phyloP scores from a whole-genome alignment of 306 rosid species.

The Quercus bicolor region DNA sequence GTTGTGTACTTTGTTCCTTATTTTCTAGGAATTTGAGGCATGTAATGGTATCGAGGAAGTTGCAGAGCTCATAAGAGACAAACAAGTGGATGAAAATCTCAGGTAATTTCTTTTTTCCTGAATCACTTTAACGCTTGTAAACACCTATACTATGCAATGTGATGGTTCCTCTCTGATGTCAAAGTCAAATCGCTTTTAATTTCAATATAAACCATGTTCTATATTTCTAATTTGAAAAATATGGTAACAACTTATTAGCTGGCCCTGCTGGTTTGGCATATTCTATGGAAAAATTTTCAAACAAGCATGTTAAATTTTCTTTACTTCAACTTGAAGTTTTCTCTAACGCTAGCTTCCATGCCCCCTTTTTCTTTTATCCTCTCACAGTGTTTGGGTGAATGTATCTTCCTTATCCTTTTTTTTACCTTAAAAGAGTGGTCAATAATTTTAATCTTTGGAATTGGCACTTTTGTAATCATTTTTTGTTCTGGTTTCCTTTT shows the following conservation, averaged over 20 bases:
- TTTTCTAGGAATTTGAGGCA: slow-evolving; percentile 71
- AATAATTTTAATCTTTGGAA: neutral
- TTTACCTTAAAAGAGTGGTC: neutral
- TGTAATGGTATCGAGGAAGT: slow-evolving; percentile 80
- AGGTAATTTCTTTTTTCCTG: slow-evolving; percentile 43
- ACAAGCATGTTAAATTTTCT: neutral
- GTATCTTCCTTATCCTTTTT: neutral
- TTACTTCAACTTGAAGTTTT: slow-evolving; percentile 6
- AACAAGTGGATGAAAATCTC: slow-evolving; percentile 84
- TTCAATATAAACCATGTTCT: slow-evolving; percentile 1
- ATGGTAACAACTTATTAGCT: neutral
- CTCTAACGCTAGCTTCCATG: neutral
- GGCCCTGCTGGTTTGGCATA: slow-evolving; percentile 12
- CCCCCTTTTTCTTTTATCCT: neutral
- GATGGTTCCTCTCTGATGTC: neutral
- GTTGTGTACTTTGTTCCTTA: slow-evolving; percentile 3
- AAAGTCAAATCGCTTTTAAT: neutral
- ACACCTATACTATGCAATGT: neutral
- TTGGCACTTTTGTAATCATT: neutral
- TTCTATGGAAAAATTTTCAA: neutral
- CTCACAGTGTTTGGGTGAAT: neutral
- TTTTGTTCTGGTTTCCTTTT: neutral
- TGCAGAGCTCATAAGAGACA: slow-evolving; percentile 82
- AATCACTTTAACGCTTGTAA: neutral
- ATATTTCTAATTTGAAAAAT: slow-evolving; percentile 2